Evolutionary conservation across 2,329 filamentous ascomycete genomes (phyloP).

Genomic region (Claviceps pazoutovae): DNA sequence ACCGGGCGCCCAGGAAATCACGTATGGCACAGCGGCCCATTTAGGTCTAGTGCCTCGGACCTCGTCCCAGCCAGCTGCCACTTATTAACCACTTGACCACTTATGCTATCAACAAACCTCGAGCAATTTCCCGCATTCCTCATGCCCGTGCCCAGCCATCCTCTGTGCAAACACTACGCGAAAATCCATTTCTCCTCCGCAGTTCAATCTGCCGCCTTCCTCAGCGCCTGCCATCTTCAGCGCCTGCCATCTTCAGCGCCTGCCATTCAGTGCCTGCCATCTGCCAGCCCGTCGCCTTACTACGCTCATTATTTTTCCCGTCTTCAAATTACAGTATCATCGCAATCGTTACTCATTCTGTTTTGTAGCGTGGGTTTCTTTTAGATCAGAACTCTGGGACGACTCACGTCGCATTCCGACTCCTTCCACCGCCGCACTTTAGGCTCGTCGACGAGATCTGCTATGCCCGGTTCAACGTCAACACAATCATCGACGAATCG

Average conservation of each 20-base stretch:
- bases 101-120: slow-evolving; percentile 14
- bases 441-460: slow-evolving; percentile 1
- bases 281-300: slow-evolving; percentile 4
- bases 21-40: neutral
- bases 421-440: neutral
- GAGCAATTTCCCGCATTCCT: slow-evolving; percentile 25
- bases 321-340: neutral
- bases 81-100: neutral
- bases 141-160: slow-evolving; percentile 7
- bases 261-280: slow-evolving; percentile 3
- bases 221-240: neutral
- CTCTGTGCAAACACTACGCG: slow-evolving; percentile 5
- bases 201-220: neutral
- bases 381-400: no score
- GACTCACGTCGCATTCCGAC: neutral
- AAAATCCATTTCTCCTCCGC: slow-evolving; percentile 5
- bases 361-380: neutral
- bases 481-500: slow-evolving; percentile 1
- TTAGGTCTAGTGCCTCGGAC: slow-evolving; percentile 10
- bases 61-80: slow-evolving; percentile 8
- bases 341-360: slow-evolving; percentile 1
- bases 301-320: slow-evolving; percentile 8
- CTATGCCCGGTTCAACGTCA: slow-evolving; percentile 3
- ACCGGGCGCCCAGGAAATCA: no score
- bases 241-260: neutral